Evolutionary conservation across 352 stramenopile species (phyloP), one percentile per base, ranked within the genome.

Genomic region (Pythium sp.): DNA sequence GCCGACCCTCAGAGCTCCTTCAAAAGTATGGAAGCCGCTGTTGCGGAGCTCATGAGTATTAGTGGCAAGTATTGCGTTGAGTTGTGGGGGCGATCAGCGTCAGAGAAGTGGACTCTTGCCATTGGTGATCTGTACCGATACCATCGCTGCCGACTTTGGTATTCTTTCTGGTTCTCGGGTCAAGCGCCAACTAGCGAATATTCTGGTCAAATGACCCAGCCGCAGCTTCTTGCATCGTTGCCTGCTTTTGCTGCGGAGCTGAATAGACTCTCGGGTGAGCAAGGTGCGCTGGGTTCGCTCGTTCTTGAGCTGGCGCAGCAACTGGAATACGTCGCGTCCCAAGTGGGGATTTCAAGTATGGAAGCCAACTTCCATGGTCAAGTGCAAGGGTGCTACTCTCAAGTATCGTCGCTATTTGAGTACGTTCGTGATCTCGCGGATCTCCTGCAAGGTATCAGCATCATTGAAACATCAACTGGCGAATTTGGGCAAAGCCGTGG

Each of bases 241-340:
- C 81, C 78, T 18, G 74, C 76, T 1, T 80, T 86, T 72, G 58
- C 76, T 6, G 68, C 71, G 2, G 58, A 74, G 49, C 34, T 89
- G 5, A 85, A 73, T 63, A 64, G 70, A 26, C 63, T 87, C 22
- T 51, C 82, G 12, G 68, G 60, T 4, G 73, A 87, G 15, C 76
- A 84, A 64, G 38, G 53, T 32, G 34, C 47, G 11, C 36, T 82
- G 30, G 69, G 87, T 69, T 72, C 70, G 15, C 69, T 63, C 5
- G 72, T 81, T 20, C 69, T 84, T 43, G 81, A 87, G 64, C 57
- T 84, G 58, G 74, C 75, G 8, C 79, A 89, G 58, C 79, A 87
- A 64, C 65, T 89, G 72, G 79, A 86, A 55, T 83, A 82, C 60
- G 46, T 82, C 41, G 72, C 71, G 1, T 82, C 76, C 43, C 73